A percentile compares a stretch with the other conserved stretches of the same genome.
Evolutionary conservation across 495 filamentous ascomycete genomes (phyloP).

Genomic region (Evernia prunastri): DNA sequence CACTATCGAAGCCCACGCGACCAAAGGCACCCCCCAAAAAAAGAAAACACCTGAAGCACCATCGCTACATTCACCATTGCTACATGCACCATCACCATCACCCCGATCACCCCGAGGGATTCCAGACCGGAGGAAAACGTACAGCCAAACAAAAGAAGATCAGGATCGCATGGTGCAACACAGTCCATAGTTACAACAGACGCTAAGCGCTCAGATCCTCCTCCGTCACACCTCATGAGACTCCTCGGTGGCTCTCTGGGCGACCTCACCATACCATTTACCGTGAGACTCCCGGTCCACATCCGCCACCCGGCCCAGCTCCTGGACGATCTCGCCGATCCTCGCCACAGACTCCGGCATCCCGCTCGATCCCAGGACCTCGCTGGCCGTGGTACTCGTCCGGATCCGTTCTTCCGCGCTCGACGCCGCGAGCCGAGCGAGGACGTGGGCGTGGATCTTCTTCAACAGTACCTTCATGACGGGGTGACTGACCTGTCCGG

Average conservation of each 20-base stretch:
- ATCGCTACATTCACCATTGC: neutral
- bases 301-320: constrained; percentile 62
- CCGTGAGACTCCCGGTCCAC: constrained; percentile 79
- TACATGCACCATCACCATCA: too few species aligned
- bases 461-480: constrained; percentile 35
- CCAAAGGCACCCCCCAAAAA: neutral
- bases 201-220: neutral
- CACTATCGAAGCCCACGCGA: neutral
- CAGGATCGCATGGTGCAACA: constrained; percentile 24
- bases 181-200: constrained; percentile 36
- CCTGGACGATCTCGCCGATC: constrained; percentile 76
- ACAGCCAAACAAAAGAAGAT: neutral
- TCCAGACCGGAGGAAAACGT: neutral
- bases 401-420: constrained; percentile 75
- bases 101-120: neutral
- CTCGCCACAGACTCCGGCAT: constrained; percentile 83
- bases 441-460: constrained; percentile 52
- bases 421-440: constrained; percentile 65
- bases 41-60: neutral
- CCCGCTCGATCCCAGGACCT: constrained; percentile 71
- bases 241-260: constrained; percentile 15
- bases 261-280: constrained; percentile 69
- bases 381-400: constrained; percentile 73
- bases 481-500: constrained; percentile 33
- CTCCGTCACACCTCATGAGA: constrained; percentile 21